phyloP scores from a whole-genome alignment of 352 stramenopile genomes.

The Phytophthora gonapodyides region DNA sequence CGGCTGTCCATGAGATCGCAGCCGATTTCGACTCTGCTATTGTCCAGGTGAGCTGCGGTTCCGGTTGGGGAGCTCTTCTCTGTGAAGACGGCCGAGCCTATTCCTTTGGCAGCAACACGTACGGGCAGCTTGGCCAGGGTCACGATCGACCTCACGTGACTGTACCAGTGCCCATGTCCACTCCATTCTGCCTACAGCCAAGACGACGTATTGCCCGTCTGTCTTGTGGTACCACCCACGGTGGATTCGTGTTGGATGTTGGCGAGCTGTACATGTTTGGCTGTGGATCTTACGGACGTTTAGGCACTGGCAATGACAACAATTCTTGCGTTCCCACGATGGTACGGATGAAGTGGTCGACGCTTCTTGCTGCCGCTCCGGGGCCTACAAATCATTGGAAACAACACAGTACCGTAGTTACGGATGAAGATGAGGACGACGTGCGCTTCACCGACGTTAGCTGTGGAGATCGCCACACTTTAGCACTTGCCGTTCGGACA shows the following conservation, averaged over 20 bases:
- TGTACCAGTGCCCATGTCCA: conserved; percentile 19
- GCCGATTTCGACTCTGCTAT: conserved; percentile 51
- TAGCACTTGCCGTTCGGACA: conserved; percentile 32
- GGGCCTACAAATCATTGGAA: conserved; percentile 13
- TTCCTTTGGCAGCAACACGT: conserved; percentile 59
- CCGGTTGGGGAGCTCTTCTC: conserved; percentile 57
- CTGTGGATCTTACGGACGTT: conserved; percentile 57
- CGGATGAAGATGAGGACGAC: conserved; percentile 30
- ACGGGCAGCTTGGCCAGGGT: conserved; percentile 65
- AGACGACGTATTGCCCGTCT: conserved; percentile 44
- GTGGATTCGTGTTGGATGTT: conserved; percentile 61
- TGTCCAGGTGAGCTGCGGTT: conserved; percentile 47
- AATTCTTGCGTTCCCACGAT: conserved; percentile 31
- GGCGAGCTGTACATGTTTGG: conserved; percentile 75
- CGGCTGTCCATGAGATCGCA: conserved; percentile 43
- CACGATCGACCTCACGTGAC: conserved; percentile 30
- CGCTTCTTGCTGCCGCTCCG: conserved; percentile 25
- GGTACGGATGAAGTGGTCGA: conserved; percentile 49
- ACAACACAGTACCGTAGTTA: conserved; percentile 4
- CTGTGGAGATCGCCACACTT: conserved; percentile 72
- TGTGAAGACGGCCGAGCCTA: conserved; percentile 52
- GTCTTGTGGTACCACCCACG: conserved; percentile 58
- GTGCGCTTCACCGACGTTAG: conserved; percentile 68
- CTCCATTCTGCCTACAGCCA: conserved; percentile 32
- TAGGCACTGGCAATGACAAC: conserved; percentile 46